Percentiles rank a stretch among this genome's conserved stretches.
These are phyloP conservation scores for Oryza brachyantha DNA, from an alignment of 176 grass and related monocot species.

Conservation along the genomic window DNA sequence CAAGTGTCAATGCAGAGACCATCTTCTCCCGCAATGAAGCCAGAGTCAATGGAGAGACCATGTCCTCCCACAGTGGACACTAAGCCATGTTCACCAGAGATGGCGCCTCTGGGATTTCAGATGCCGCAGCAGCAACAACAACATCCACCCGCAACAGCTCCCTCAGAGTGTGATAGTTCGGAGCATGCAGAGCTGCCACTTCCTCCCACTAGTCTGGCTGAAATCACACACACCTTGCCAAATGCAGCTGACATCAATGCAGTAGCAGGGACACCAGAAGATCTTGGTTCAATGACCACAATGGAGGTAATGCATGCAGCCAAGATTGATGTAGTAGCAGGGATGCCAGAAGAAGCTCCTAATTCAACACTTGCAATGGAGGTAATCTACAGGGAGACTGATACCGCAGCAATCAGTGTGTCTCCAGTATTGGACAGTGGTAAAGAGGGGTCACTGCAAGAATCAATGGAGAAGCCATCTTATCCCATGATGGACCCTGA, in stretches of 20 bases:
- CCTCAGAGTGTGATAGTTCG: conserved; percentile 12
- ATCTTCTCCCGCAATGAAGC: too few relatives aligned
- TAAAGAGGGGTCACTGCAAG: neutral
- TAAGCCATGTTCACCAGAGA: conserved; percentile 27
- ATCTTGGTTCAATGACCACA: neutral
- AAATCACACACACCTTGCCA: neutral
- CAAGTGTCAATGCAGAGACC: neutral
- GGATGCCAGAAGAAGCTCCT: neutral
- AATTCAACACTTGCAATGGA: neutral
- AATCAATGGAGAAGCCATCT: neutral
- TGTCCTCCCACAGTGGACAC: neutral
- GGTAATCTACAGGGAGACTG: neutral
- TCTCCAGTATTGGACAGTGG: neutral
- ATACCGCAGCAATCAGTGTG: neutral
- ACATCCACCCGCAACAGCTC: neutral
- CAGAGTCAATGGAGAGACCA: too few relatives aligned
- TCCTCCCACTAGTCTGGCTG: neutral
- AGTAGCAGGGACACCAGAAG: neutral
- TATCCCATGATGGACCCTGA: neutral
- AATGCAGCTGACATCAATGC: neutral
- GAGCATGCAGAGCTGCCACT: neutral
- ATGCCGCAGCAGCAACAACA: too few relatives aligned
- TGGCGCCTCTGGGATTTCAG: conserved; percentile 40
- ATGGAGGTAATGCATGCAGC: neutral
- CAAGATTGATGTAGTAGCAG: neutral